These are phyloP conservation scores for Ambrosia artemisiifolia DNA, from an alignment of 129 eudicot genomes.

Conservation along the genomic window DNA sequence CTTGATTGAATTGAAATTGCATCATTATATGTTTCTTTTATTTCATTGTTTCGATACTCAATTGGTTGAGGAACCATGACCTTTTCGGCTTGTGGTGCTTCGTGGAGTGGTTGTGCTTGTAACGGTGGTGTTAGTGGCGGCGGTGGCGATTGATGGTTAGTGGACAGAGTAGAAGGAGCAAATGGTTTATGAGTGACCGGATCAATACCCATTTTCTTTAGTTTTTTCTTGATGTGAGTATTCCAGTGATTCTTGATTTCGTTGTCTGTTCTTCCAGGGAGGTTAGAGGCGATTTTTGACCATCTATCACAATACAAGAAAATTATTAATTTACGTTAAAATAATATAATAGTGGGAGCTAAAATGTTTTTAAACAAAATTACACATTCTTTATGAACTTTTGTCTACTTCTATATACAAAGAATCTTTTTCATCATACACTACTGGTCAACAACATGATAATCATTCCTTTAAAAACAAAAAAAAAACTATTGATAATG, in stretches of 20 bases:
- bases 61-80: not conserved
- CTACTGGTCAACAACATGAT: slow-evolving; percentile 16
- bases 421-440: slow-evolving; percentile 26
- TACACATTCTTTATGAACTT: not conserved
- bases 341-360: not conserved
- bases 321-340: not conserved
- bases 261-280: slow-evolving; percentile 86
- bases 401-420: not conserved
- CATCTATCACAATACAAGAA: slow-evolving; percentile 40
- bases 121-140: not conserved
- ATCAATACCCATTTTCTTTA: slow-evolving; percentile 83
- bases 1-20: slow-evolving; percentile 30
- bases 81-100: not conserved
- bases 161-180: slow-evolving; percentile 13
- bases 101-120: not conserved
- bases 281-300: slow-evolving; percentile 90
- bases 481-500: slow-evolving; percentile 15
- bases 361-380: not conserved
- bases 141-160: slow-evolving; percentile 11
- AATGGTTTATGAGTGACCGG: slow-evolving; percentile 79
- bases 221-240: slow-evolving; percentile 82
- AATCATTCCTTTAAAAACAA: slow-evolving; percentile 7
- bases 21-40: not conserved
- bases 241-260: slow-evolving; percentile 95
- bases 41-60: slow-evolving; percentile 1